Evolutionary conservation across 2,329 filamentous ascomycete species (phyloP).

Genomic region (Verticillium nonalfalfae): DNA sequence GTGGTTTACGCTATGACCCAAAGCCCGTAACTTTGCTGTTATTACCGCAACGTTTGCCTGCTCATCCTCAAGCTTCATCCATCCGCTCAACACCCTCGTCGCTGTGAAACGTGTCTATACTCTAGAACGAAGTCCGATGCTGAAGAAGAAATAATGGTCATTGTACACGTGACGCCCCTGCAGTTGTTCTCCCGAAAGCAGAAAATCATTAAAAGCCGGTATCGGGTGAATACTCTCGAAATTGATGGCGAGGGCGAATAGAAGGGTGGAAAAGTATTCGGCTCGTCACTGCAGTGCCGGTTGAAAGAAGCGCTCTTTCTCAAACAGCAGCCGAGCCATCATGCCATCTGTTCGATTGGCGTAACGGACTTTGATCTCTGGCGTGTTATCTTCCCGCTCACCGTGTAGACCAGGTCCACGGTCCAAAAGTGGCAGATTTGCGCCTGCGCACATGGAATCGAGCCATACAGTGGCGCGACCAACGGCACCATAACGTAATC

Average conservation of each 20-base stretch:
- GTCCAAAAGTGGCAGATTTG: slow-evolving; percentile 67
- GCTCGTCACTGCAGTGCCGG: background rate
- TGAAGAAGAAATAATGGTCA: slow-evolving; percentile 38
- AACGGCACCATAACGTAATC: slow-evolving; percentile 62
- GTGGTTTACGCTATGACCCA: too few species aligned
- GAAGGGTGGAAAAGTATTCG: background rate
- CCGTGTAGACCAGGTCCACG: slow-evolving; percentile 61
- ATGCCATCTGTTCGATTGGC: slow-evolving; percentile 36
- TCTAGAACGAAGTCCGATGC: slow-evolving; percentile 43
- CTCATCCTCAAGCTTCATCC: too few species aligned
- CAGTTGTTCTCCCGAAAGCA: background rate
- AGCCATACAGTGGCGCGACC: slow-evolving; percentile 61
- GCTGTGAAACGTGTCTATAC: slow-evolving; percentile 17
- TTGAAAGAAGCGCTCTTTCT: slow-evolving; percentile 11
- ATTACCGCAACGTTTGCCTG: too few species aligned
- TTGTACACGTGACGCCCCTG: slow-evolving; percentile 33
- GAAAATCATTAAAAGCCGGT: slow-evolving; percentile 10
- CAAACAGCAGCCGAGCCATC: slow-evolving; percentile 14
- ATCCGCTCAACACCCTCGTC: background rate
- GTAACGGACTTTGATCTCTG: slow-evolving; percentile 39
- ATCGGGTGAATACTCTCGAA: background rate
- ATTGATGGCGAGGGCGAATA: background rate
- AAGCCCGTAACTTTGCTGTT: too few species aligned
- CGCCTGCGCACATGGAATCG: slow-evolving; percentile 61
- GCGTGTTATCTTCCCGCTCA: slow-evolving; percentile 62